Evolutionary conservation across 768 basidiomycete species (phyloP).

Genomic region (Ephemerocybe angulata): DNA sequence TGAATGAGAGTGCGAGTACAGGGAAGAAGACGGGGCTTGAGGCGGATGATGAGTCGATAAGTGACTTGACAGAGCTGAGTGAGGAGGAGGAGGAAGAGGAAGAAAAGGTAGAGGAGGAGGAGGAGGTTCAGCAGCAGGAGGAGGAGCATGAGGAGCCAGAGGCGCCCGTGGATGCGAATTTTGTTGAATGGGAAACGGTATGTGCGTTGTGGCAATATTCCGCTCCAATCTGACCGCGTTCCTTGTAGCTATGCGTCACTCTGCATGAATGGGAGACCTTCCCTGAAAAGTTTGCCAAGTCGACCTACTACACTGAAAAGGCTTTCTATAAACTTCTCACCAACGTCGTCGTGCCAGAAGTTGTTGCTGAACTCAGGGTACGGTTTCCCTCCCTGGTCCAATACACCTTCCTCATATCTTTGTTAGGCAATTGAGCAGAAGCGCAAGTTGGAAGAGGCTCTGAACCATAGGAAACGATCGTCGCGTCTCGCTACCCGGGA

Average conservation of each 20-base stretch:
- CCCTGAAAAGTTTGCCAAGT: constrained; percentile 68
- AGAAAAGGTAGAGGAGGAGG: constrained; percentile 17
- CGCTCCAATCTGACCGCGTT: not conserved
- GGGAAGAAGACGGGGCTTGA: constrained; percentile 53
- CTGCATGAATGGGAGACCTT: constrained; percentile 84
- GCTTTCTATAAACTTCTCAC: constrained; percentile 66
- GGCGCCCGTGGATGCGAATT: constrained; percentile 28
- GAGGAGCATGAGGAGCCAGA: constrained; percentile 12
- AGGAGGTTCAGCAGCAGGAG: constrained; percentile 7
- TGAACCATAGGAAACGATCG: constrained; percentile 85
- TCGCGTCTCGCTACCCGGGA: constrained; percentile 84
- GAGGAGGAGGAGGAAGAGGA: constrained; percentile 43
- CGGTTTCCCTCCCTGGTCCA: constrained; percentile 14
- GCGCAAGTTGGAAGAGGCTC: constrained; percentile 64
- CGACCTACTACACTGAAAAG: constrained; percentile 78
- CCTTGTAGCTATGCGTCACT: constrained; percentile 70
- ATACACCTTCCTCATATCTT: not conserved
- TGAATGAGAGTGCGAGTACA: constrained; percentile 26
- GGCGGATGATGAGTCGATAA: constrained; percentile 58
- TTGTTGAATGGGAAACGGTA: constrained; percentile 92
- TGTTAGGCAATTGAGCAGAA: constrained; percentile 60
- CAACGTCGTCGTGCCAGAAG: constrained; percentile 64
- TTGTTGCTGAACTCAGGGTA: constrained; percentile 67
- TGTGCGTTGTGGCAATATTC: constrained; percentile 20
- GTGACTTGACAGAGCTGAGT: constrained; percentile 73